These are phyloP conservation scores for Podospora pseudopauciseta DNA, from an alignment of 495 filamentous ascomycete species.

Conservation along the genomic window DNA sequence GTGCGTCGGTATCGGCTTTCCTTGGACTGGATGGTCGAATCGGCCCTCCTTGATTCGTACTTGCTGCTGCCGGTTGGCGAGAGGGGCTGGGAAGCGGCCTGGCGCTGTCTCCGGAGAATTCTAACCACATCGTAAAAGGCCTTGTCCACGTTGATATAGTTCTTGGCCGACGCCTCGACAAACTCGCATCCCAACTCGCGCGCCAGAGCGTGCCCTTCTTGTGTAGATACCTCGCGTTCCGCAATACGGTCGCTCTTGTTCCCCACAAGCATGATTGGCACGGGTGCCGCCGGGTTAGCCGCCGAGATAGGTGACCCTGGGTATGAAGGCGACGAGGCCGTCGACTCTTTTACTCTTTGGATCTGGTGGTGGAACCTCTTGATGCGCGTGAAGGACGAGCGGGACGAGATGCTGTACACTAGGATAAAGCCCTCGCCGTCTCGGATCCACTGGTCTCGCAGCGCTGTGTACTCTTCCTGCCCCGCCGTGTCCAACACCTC, in stretches of 20 bases:
- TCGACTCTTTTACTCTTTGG: conserved; percentile 92
- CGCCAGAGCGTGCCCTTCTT: conserved; percentile 89
- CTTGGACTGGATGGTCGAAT: conserved; percentile 19
- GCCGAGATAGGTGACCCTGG: conserved; percentile 55
- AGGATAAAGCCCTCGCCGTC: conserved; percentile 97
- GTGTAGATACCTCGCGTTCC: conserved; percentile 92
- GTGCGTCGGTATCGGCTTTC: conserved; percentile 30
- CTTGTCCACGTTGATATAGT: conserved; percentile 98
- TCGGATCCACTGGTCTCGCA: conserved; percentile 97
- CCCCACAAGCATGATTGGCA: conserved; percentile 95
- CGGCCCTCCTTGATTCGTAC: conserved; percentile 26
- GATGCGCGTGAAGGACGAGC: conserved; percentile 91
- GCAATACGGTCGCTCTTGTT: conserved; percentile 97
- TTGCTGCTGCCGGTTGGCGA: conserved; percentile 35
- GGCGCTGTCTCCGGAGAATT: conserved; percentile 76
- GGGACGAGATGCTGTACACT: conserved; percentile 96
- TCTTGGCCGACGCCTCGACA: conserved; percentile 98
- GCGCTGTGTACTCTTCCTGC: conserved; percentile 98
- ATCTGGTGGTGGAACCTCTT: conserved; percentile 95
- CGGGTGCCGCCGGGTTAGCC: conserved; percentile 56
- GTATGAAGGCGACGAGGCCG: conserved; percentile 72
- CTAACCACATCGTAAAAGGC: conserved; percentile 98
- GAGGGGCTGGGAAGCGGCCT: conserved; percentile 45
- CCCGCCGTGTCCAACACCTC: conserved; percentile 97
- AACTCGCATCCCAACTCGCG: conserved; percentile 94